Evolutionary conservation across 192 early-diverging fungal species (phyloP).

Genomic region (Coemansia sp.): DNA sequence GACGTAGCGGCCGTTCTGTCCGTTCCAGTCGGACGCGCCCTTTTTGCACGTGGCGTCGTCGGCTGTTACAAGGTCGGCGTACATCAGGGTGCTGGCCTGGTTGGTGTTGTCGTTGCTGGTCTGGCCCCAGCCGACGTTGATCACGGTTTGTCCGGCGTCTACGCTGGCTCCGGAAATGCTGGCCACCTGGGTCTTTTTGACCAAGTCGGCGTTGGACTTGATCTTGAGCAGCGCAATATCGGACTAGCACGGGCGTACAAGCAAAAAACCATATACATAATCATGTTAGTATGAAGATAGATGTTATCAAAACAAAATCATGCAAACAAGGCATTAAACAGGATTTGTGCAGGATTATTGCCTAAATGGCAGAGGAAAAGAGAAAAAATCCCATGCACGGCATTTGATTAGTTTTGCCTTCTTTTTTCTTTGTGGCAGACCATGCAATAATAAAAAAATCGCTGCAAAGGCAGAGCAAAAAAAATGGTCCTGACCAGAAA

Average conservation of each 20-base stretch:
- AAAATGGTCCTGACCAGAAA: too few relatives aligned
- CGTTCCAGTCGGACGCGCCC: constrained; percentile 35
- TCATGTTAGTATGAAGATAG: not conserved
- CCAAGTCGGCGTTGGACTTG: constrained; percentile 23
- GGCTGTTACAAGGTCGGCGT: constrained; percentile 32
- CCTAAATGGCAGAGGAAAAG: not conserved
- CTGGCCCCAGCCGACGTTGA: constrained; percentile 52
- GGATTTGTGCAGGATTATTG: too few relatives aligned
- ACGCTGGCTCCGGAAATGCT: constrained; percentile 25
- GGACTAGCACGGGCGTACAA: constrained; percentile 17
- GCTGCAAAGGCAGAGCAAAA: too few relatives aligned
- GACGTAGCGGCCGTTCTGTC: constrained; percentile 44
- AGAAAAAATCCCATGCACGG: not conserved
- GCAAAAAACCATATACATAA: not conserved
- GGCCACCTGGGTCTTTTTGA: constrained; percentile 26
- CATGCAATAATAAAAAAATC: too few relatives aligned
- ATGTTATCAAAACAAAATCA: not conserved
- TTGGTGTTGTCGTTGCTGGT: constrained; percentile 29
- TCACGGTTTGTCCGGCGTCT: constrained; percentile 24
- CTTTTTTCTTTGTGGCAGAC: too few relatives aligned
- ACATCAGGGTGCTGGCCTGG: constrained; percentile 38
- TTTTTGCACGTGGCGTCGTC: constrained; percentile 28
- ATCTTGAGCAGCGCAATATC: constrained; percentile 56
- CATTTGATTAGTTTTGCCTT: not conserved
- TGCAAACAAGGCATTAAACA: too few relatives aligned